These are phyloP conservation scores for Microdochium paspali DNA, from an alignment of 2,329 filamentous ascomycete species.

Conservation along the genomic window DNA sequence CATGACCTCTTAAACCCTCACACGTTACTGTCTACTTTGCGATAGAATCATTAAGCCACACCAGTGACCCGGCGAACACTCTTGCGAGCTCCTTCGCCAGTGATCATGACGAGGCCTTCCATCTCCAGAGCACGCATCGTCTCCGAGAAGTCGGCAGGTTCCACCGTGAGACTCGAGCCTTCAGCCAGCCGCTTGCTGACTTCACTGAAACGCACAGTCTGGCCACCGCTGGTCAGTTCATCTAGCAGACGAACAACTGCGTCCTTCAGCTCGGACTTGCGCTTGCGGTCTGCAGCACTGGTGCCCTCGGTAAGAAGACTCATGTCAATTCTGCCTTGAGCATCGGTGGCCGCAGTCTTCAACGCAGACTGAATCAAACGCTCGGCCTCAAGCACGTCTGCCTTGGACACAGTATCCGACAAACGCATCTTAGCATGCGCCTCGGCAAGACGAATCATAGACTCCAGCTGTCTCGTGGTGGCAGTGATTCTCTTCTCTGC, in stretches of 20 bases:
- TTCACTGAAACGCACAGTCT: conserved; percentile 68
- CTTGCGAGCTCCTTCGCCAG: conserved; percentile 76
- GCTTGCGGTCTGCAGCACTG: conserved; percentile 73
- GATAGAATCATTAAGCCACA: conserved; percentile 30
- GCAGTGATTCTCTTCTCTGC: conserved; percentile 95
- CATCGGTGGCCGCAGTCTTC: conserved; percentile 94
- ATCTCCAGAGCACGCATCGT: conserved; percentile 71
- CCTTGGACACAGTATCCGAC: conserved; percentile 60
- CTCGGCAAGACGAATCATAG: conserved; percentile 94
- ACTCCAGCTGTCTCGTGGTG: conserved; percentile 92
- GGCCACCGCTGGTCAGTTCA: conserved; percentile 62
- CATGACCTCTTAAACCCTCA: no score
- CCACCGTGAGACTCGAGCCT: conserved; percentile 59
- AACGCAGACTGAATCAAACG: conserved; percentile 88
- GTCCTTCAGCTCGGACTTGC: conserved; percentile 75
- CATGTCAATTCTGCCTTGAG: conserved; percentile 93
- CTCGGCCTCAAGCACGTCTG: conserved; percentile 84
- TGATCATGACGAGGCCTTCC: conserved; percentile 72
- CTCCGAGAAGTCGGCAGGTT: conserved; percentile 74
- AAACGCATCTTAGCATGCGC: conserved; percentile 98
- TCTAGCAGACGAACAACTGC: conserved; percentile 69
- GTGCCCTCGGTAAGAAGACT: conserved; percentile 90
- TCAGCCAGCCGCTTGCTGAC: conserved; percentile 66
- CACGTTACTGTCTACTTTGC: no score
- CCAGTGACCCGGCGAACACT: conserved; percentile 67